Evolutionary conservation across 352 stramenopile genomes (phyloP).

Genomic region (Achlya hypogyna): DNA sequence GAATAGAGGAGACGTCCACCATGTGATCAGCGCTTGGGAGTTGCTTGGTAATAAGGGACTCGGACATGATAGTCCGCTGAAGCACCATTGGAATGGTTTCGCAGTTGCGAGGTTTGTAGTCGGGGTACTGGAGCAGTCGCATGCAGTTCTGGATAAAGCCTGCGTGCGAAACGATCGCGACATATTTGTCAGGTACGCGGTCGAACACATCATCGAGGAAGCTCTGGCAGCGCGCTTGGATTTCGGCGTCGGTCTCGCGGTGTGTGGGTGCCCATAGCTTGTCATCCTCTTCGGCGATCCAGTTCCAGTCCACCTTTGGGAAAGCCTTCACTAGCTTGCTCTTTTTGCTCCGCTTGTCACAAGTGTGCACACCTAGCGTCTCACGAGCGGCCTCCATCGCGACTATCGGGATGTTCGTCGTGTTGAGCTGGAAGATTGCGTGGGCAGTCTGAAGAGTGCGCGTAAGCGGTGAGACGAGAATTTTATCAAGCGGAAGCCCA

Average conservation of each 20-base stretch:
- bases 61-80: not conserved
- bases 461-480: constrained; percentile 60
- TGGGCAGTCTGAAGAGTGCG: constrained; percentile 56
- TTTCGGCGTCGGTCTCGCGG: constrained; percentile 52
- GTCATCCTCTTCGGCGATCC: constrained; percentile 38
- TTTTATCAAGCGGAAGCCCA: constrained; percentile 38
- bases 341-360: constrained; percentile 42
- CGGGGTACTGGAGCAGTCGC: constrained; percentile 41
- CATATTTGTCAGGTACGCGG: constrained; percentile 27
- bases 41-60: not conserved
- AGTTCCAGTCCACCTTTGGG: constrained; percentile 41
- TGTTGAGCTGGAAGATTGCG: constrained; percentile 26
- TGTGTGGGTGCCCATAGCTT: constrained; percentile 45
- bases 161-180: constrained; percentile 55
- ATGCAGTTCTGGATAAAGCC: constrained; percentile 60
- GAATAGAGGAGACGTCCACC: not conserved
- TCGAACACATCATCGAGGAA: constrained; percentile 47
- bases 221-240: constrained; percentile 33
- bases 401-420: constrained; percentile 23
- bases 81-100: constrained; percentile 59
- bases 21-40: not conserved
- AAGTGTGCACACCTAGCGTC: constrained; percentile 57
- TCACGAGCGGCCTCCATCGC: constrained; percentile 48
- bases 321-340: constrained; percentile 32
- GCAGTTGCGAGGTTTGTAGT: constrained; percentile 56